Conservation (phyloP, 495 filamentous ascomycete genomes). For the Melanomma pulvis-pyrius region DNA sequence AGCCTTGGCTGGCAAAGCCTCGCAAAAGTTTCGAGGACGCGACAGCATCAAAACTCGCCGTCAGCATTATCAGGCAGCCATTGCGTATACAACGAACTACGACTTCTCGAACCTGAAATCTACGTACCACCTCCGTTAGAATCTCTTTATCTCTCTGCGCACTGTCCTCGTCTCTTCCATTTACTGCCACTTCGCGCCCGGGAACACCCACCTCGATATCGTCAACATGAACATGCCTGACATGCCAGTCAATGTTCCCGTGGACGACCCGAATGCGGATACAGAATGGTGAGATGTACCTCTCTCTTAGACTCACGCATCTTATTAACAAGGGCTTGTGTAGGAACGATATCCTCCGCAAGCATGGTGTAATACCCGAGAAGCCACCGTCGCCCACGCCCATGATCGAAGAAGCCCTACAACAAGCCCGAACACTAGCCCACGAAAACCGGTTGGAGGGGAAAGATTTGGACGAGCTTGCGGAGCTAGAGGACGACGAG, state of each 20-base stretch:
- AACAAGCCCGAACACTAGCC: conserved; percentile 75
- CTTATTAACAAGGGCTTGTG: not conserved
- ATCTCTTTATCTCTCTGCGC: not conserved
- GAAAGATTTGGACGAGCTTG: conserved; percentile 90
- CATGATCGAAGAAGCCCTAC: conserved; percentile 91
- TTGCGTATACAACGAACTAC: not conserved
- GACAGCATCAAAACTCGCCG: not conserved
- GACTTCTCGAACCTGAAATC: not conserved
- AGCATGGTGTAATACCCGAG: conserved; percentile 93
- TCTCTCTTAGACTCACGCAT: not conserved
- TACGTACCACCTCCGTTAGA: not conserved
- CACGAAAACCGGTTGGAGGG: conserved; percentile 90
- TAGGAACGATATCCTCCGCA: conserved; percentile 98
- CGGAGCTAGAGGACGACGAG: conserved; percentile 90
- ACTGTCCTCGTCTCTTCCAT: too few species aligned
- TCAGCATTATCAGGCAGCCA: conserved; percentile 1
- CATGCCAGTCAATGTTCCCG: conserved; percentile 76
- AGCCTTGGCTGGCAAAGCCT: not conserved
- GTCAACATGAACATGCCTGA: conserved; percentile 46
- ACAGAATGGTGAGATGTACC: conserved; percentile 79
- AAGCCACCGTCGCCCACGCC: conserved; percentile 93
- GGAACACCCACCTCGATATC: not conserved
- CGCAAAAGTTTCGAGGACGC: not conserved
- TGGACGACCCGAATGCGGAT: conserved; percentile 93
- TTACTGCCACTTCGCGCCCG: not conserved